Conservation (phyloP, 441 rosid species). For the Croton laevigatus region DNA sequence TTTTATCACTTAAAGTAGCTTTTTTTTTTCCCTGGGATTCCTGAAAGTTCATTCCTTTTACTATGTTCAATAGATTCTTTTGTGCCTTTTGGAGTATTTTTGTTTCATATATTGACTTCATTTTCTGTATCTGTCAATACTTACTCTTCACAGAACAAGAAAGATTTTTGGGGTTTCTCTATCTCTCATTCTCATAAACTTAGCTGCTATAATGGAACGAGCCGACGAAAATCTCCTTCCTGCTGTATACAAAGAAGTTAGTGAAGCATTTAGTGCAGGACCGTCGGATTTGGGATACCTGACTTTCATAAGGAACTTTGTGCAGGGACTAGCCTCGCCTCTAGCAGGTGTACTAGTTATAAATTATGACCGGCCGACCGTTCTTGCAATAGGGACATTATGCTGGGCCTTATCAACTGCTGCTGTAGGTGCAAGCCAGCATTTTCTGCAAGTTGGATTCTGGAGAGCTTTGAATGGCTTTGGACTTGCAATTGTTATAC, state of each 20-base stretch:
- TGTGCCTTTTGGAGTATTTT: neutral
- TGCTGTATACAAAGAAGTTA: constrained; percentile 93
- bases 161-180: constrained; percentile 76
- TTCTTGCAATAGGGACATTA: constrained; percentile 81
- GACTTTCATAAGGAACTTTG: constrained; percentile 90
- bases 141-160: constrained; percentile 50
- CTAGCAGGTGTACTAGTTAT: constrained; percentile 82
- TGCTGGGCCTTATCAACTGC: constrained; percentile 98
- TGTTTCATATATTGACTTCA: constrained; percentile 1
- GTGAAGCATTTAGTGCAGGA: constrained; percentile 91
- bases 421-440: constrained; percentile 79
- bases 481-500: constrained; percentile 94
- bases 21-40: neutral
- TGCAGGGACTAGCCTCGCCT: constrained; percentile 86
- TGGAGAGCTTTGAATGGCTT: constrained; percentile 98
- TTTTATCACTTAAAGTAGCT: too few species aligned
- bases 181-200: constrained; percentile 76
- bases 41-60: neutral
- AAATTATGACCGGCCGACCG: constrained; percentile 76
- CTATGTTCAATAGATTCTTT: neutral
- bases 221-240: constrained; percentile 97
- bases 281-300: constrained; percentile 93
- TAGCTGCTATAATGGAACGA: constrained; percentile 93
- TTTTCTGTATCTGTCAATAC: constrained; percentile 20
- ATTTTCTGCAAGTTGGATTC: constrained; percentile 66